Percentiles rank a stretch among this genome's conserved stretches.
phyloP scores from a whole-genome alignment of 129 eudicot genomes.

The Flaveria robusta region DNA sequence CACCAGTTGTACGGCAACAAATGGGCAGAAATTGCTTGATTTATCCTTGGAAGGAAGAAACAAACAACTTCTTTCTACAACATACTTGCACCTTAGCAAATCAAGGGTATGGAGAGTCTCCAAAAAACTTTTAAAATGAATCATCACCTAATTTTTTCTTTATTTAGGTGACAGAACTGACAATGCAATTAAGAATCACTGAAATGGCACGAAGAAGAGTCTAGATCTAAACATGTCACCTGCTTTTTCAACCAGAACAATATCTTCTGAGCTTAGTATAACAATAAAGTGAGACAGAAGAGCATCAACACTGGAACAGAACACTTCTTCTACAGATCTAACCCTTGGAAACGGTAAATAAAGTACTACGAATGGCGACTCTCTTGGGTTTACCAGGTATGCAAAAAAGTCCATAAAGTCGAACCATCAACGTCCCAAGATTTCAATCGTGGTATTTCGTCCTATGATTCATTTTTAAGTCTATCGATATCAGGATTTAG shows the following conservation, averaged over 20 bases:
- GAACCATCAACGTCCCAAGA: too few species aligned
- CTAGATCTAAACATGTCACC: constrained; percentile 49
- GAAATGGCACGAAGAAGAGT: constrained; percentile 77
- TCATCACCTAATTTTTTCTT: too few species aligned
- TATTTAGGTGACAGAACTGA: neutral
- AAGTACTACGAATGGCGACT: neutral
- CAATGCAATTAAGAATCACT: constrained; percentile 91
- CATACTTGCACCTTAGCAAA: too few species aligned
- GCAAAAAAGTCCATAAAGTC: too few species aligned
- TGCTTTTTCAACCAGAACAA: constrained; percentile 31
- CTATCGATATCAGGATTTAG: too few species aligned
- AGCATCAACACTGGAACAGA: constrained; percentile 22
- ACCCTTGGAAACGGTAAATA: constrained; percentile 46
- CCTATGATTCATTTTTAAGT: too few species aligned
- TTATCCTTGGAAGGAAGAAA: too few species aligned
- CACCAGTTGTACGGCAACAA: constrained; percentile 70
- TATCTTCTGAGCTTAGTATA: constrained; percentile 27
- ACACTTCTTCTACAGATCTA: constrained; percentile 50
- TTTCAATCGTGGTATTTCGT: too few species aligned
- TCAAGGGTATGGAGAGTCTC: too few species aligned
- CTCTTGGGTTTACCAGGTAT: too few species aligned
- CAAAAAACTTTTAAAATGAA: too few species aligned
- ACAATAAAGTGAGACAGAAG: constrained; percentile 12
- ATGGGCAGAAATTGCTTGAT: constrained; percentile 70
- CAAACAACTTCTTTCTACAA: too few species aligned